Evolutionary conservation across 768 basidiomycete genomes (phyloP).

Genomic region (Mycena pura): DNA sequence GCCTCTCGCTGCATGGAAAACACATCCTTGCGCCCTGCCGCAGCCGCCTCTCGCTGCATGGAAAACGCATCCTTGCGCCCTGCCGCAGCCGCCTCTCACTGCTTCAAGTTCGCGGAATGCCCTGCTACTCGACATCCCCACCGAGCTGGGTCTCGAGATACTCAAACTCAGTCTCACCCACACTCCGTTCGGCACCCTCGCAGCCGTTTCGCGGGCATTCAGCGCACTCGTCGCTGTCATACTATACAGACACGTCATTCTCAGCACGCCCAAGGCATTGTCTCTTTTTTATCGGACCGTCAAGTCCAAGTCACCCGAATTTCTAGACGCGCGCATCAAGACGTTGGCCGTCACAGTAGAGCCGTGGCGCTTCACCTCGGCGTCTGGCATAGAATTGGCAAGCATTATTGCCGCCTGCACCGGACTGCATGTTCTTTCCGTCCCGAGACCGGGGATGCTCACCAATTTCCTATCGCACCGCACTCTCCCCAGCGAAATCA

Average conservation of each 20-base stretch:
- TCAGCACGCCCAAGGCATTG: constrained; percentile 14
- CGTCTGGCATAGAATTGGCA: constrained; percentile 14
- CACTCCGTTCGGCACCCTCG: constrained; percentile 8
- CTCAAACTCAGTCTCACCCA: constrained; percentile 22
- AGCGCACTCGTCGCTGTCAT: constrained; percentile 21
- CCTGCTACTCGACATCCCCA: constrained; percentile 18
- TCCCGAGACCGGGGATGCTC: constrained; percentile 21
- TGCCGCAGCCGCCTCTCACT: too few relatives aligned
- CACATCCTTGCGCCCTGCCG: too few relatives aligned
- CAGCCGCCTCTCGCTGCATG: too few relatives aligned
- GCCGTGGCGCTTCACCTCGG: constrained; percentile 2
- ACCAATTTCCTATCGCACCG: background rate
- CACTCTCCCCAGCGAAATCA: constrained; percentile 15
- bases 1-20: too few relatives aligned
- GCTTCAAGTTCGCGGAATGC: background rate
- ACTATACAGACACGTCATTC: constrained; percentile 28
- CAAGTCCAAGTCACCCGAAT: background rate
- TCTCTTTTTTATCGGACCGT: constrained; percentile 25
- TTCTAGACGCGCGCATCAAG: constrained; percentile 6
- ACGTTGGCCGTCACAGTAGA: constrained; percentile 11
- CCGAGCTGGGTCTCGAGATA: constrained; percentile 26
- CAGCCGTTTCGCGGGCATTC: constrained; percentile 22
- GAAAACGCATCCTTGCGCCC: too few relatives aligned
- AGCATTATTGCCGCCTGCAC: constrained; percentile 15
- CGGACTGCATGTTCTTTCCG: constrained; percentile 4